A percentile compares a stretch with the other conserved stretches of the same genome.
Evolutionary conservation across 1,284 basidiomycete species (phyloP).

Genomic region (Ganoderma sp.): DNA sequence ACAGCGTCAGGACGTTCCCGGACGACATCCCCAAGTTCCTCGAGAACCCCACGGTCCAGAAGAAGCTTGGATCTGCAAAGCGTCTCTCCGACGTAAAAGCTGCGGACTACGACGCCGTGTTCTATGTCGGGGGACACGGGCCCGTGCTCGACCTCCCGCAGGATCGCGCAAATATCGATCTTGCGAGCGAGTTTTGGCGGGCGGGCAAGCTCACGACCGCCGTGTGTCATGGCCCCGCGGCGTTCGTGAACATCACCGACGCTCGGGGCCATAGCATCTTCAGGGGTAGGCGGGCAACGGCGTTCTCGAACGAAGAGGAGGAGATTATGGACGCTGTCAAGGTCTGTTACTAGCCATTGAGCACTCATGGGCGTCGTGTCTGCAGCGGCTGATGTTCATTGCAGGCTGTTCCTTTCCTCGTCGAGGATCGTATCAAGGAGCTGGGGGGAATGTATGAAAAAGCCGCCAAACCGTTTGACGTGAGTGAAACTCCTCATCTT

Average conservation of each 20-base stretch:
- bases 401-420: constrained; percentile 67
- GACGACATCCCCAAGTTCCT: constrained; percentile 67
- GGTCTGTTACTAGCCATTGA: background rate
- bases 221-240: constrained; percentile 78
- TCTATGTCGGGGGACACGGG: constrained; percentile 80
- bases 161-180: constrained; percentile 62
- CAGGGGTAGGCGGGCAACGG: constrained; percentile 62
- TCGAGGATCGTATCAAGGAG: constrained; percentile 65
- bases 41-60: constrained; percentile 58
- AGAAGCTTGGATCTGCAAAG: constrained; percentile 65
- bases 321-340: constrained; percentile 38
- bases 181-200: constrained; percentile 65
- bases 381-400: too few relatives aligned
- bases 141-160: constrained; percentile 72
- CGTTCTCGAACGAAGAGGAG: constrained; percentile 78
- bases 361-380: background rate
- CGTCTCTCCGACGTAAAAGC: constrained; percentile 64
- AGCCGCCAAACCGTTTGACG: constrained; percentile 59
- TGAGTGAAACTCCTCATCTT: constrained; percentile 39
- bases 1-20: constrained; percentile 62
- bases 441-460: constrained; percentile 72
- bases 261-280: constrained; percentile 66
- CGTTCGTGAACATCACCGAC: constrained; percentile 61
- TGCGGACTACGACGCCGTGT: constrained; percentile 73
- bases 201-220: constrained; percentile 63